Evolutionary conservation across 257 asterid genomes (phyloP).

Genomic region (Craterostigma plantagineum): DNA sequence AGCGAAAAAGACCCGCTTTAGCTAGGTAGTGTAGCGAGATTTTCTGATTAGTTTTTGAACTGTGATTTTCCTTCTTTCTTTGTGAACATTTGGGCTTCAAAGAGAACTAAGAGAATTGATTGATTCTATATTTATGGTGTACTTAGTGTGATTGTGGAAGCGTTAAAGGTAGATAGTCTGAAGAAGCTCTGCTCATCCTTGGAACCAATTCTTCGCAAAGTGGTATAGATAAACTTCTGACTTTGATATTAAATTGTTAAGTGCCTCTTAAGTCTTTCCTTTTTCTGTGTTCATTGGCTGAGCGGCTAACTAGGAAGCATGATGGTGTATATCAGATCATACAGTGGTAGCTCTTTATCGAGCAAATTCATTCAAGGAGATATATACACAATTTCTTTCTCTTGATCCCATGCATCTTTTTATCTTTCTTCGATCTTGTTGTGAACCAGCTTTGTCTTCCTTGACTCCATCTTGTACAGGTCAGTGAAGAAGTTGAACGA

Average conservation of each 20-base stretch:
- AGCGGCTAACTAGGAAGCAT: too few species aligned
- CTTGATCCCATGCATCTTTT: background rate
- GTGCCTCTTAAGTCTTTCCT: background rate
- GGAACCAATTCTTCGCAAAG: conserved; percentile 94
- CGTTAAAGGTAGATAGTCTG: conserved; percentile 83
- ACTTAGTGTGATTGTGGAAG: conserved; percentile 82
- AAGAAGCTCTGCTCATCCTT: conserved; percentile 93
- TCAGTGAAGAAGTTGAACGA: conserved; percentile 97
- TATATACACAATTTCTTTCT: too few species aligned
- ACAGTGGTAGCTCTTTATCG: too few species aligned
- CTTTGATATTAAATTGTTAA: conserved; percentile 4
- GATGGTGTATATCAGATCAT: too few species aligned
- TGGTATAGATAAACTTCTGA: conserved; percentile 25
- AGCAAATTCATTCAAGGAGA: too few species aligned
- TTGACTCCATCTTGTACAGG: conserved; percentile 30
- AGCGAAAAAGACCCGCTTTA: conserved; percentile 27
- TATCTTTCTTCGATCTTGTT: background rate
- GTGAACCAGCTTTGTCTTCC: background rate
- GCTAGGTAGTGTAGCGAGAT: conserved; percentile 15
- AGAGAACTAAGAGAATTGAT: too few species aligned
- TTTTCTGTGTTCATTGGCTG: conserved; percentile 3
- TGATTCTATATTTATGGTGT: background rate
- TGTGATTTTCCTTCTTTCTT: background rate
- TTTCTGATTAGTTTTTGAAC: background rate
- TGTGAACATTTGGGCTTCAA: background rate